A percentile compares a stretch with the other conserved stretches of the same genome.
phyloP scores from a whole-genome alignment of 2,329 filamentous ascomycete species.

The Trichophyton rubrum region DNA sequence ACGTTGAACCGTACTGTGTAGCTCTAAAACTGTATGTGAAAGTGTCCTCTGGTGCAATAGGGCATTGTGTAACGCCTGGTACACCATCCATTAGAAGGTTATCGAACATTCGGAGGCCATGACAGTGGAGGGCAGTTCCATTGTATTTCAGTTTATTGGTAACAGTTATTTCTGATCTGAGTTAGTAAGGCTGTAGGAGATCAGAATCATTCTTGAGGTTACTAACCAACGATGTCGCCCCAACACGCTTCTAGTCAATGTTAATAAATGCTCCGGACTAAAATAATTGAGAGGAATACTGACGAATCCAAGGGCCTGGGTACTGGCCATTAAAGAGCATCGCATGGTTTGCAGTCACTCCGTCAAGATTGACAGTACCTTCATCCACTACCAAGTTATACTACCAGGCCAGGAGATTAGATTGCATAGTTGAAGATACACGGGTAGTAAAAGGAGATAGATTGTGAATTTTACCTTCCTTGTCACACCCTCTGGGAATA shows the following conservation, averaged over 20 bases:
- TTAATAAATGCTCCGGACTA: slow-evolving; percentile 1
- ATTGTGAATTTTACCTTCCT: slow-evolving; percentile 3
- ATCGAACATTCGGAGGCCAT: slow-evolving; percentile 22
- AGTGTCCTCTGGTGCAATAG: slow-evolving; percentile 22
- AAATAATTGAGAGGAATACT: neutral
- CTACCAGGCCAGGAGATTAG: neutral
- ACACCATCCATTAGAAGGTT: slow-evolving; percentile 22
- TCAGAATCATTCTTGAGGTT: neutral
- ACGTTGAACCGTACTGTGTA: slow-evolving; percentile 20
- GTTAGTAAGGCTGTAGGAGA: neutral
- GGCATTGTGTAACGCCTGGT: slow-evolving; percentile 27
- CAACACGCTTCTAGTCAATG: slow-evolving; percentile 21
- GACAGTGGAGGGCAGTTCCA: slow-evolving; percentile 13
- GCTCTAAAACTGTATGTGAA: slow-evolving; percentile 24
- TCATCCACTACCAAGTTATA: neutral
- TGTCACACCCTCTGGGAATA: slow-evolving; percentile 7
- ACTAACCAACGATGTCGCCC: slow-evolving; percentile 20
- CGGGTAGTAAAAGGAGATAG: neutral
- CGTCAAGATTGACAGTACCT: slow-evolving; percentile 2
- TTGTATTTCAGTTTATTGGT: slow-evolving; percentile 17
- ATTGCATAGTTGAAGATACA: neutral
- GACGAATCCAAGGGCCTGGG: slow-evolving; percentile 20
- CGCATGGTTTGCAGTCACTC: neutral
- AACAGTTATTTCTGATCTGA: slow-evolving; percentile 15
- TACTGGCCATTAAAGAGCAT: slow-evolving; percentile 21